Percentiles rank a stretch among this genome's conserved stretches.
These are phyloP conservation scores for Bolboschoenus planiculmis DNA, from an alignment of 176 grass and related monocot species.

Conservation along the genomic window DNA sequence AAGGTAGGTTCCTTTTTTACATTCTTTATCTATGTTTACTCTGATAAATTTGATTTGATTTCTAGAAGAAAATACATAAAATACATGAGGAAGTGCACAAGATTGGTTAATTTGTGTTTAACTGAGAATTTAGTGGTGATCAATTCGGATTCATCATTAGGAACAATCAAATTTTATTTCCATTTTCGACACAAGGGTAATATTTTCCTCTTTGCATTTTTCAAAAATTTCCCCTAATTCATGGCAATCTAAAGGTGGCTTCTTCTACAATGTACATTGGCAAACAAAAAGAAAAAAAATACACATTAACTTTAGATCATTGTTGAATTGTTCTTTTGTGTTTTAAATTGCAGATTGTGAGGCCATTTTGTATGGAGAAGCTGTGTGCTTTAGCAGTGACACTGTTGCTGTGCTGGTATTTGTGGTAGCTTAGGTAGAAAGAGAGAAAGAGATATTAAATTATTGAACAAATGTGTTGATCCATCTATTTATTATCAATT, in stretches of 20 bases:
- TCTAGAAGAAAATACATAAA: neutral
- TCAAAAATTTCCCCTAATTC: neutral
- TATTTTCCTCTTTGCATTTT: neutral
- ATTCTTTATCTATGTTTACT: neutral
- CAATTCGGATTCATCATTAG: neutral
- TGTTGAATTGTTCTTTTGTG: neutral
- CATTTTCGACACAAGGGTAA: neutral
- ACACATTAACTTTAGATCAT: no score
- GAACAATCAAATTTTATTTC: neutral
- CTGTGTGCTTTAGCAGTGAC: neutral
- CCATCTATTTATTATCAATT: slow-evolving; percentile 14
- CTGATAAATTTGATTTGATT: neutral
- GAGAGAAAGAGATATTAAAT: neutral
- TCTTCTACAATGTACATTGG: neutral
- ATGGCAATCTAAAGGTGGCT: neutral
- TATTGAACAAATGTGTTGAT: neutral
- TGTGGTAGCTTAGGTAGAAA: slow-evolving; percentile 1
- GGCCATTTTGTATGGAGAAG: slow-evolving; percentile 11
- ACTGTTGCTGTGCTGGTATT: neutral
- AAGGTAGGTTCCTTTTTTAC: neutral
- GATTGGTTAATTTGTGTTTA: neutral
- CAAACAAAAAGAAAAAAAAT: no score
- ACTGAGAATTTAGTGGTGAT: neutral
- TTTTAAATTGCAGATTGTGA: slow-evolving; percentile 17
- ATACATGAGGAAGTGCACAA: neutral